Base-by-base conservation (phyloP, 257 asterid species). In the Mentha longifolia region DNA sequence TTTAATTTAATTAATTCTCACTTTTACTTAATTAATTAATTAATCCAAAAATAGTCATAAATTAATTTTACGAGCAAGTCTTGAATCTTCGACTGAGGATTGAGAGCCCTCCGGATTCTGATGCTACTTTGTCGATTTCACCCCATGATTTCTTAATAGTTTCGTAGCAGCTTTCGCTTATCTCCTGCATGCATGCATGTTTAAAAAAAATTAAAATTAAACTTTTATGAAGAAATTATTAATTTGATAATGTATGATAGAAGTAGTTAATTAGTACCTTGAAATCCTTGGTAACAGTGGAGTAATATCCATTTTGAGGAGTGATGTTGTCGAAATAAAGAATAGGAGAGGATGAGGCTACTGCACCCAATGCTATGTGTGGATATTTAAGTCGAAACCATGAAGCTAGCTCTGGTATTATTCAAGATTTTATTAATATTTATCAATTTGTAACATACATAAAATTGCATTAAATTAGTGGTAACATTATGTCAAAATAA, bases 301-400 rank as follows among this genome's bases (percentile, higher is more conserved):
- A 67, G 71, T 68, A 78, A 59, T 84, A 91, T 65, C 91, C 92
- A 77, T 84, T 65, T 67, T 82, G 88, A 25, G 96, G 95, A 41
- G 85, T 85, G 55, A 88, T 83, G 39, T 85, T 49, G 49, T 90
- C 95, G 17, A 92, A 92, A 70, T 87, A 86, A 37, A 89, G 95
- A 82, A 92, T 41, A 0, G 97, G 97, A 42, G 97, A 89, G 42
- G 97, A 92, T 9, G 95, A 86, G 4, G 97, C 97, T 7, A 92
- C 22, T 5, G 97, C 97, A 17, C 96, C 96, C 0, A 86, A 22
- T 13, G 96, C 90, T n/a, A 89, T 71, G 74, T 92, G 96, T 45
- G 97, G 96, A 77, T 92, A 92, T 39, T 92, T 91, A 11, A 91
- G 89, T 61, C 97, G 58, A 71, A 91, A 87, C 97, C 97, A 91